Evolutionary conservation across 208 protist species (phyloP), one percentile per base, ranked within the genome.

Genomic region (Trypanosoma rangeli): DNA sequence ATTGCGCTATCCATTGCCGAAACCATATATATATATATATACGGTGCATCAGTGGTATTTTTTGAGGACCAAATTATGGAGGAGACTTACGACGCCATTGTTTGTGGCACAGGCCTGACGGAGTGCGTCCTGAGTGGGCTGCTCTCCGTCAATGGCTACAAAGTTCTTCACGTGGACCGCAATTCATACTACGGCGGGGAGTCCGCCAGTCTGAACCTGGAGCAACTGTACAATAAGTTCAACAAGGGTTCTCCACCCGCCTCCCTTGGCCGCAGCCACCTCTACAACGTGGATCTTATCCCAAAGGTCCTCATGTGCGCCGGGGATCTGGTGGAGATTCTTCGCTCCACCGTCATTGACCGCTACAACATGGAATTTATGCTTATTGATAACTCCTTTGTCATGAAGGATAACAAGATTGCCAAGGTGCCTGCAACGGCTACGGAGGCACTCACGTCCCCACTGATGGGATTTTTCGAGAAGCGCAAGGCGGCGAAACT

Each of bases 121-220:
- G 98, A 99, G 85, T 99, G 98, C 84, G 94, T 99, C 42, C 83
- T 99, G 48, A 94, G 85, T 48, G 95, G 97, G 50, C 64, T 97
- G 20, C 85, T 98, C 12, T 92, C 99, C 0, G 98, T 98, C 12
- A 80, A 93, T 46, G 98, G 98, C 24, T 98, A 99, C 76, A 99
- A 99, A 79, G 98, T 99, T 10, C 89, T 99, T 29, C 99, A 99
- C 70, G 96, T 99, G 78, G 99, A 99, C 81, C 92, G 98, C 70
- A 99, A 99, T 83, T 75, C 94, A 22, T 99, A 99, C 89, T 99
- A 99, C 81, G 99, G 99, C 72, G 99, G 97, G 46, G 99, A 99
- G 68, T 98, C 85, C 76, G 99, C 99, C 16, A 99, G 98, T 12
- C 83, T 99, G 5, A 99, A 99, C 80, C 85, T 99, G 33, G 85